Evolutionary conservation across 768 basidiomycete species (phyloP).

Genomic region (Leccinum olivaceopallidum): DNA sequence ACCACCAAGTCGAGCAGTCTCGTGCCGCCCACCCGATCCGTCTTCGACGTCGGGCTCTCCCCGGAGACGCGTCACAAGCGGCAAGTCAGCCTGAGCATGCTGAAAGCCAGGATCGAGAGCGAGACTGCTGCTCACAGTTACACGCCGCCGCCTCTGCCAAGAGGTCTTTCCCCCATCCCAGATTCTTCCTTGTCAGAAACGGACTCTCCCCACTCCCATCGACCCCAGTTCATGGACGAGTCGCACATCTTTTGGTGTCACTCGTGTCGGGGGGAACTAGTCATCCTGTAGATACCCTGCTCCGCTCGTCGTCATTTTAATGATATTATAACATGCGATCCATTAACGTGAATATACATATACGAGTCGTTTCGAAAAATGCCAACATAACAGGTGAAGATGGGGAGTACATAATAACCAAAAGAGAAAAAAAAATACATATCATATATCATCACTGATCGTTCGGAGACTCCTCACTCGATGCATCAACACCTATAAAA

Average conservation of each 20-base stretch:
- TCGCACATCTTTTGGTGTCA: constrained; percentile 90
- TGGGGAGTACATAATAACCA: constrained; percentile 7
- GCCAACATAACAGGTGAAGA: constrained; percentile 6
- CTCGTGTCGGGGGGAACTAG: constrained; percentile 78
- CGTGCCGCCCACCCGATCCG: constrained; percentile 49
- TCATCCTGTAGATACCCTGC: constrained; percentile 51
- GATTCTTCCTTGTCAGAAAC: constrained; percentile 22
- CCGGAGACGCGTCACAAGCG: constrained; percentile 81
- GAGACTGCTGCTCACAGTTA: constrained; percentile 53
- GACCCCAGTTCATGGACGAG: constrained; percentile 83
- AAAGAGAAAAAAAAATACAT: constrained; percentile 5
- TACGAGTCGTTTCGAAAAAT: constrained; percentile 8
- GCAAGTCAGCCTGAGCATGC: constrained; percentile 82
- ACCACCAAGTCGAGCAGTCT: constrained; percentile 27
- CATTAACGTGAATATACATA: constrained; percentile 23
- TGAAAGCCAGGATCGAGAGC: constrained; percentile 87
- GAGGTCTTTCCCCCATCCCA: constrained; percentile 57
- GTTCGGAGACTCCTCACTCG: constrained; percentile 34
- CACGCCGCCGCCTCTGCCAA: constrained; percentile 47
- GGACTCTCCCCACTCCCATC: constrained; percentile 25
- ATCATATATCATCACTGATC: constrained; percentile 13
- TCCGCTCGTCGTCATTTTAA: background rate
- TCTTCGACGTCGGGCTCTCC: constrained; percentile 69
- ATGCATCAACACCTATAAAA: constrained; percentile 48
- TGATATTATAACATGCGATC: constrained; percentile 17